These are phyloP conservation scores for Sporothrix curviconia DNA, from an alignment of 2,329 filamentous ascomycete species.

Conservation along the genomic window DNA sequence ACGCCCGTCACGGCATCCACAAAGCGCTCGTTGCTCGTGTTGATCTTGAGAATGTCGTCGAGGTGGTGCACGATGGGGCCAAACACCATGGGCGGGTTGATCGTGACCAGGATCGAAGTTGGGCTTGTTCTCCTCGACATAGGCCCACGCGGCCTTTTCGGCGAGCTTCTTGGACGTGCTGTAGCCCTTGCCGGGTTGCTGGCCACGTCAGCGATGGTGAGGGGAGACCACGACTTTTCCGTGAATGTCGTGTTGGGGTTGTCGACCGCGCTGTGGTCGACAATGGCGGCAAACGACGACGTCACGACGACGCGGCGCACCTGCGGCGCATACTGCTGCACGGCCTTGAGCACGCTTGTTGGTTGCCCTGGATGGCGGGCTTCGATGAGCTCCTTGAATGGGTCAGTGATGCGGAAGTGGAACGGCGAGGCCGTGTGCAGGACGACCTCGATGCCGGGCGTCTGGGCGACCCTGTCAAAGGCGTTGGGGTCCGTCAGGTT, in stretches of 20 bases:
- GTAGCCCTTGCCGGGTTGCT: constrained; percentile 36
- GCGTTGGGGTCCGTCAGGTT: constrained; percentile 69
- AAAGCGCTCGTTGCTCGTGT: constrained; percentile 30
- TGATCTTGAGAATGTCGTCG: constrained; percentile 34
- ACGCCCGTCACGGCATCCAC: constrained; percentile 42
- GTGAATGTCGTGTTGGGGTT: constrained; percentile 35
- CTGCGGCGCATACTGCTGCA: constrained; percentile 49
- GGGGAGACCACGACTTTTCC: constrained; percentile 45
- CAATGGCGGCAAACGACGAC: constrained; percentile 49
- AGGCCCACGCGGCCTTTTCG: constrained; percentile 48
- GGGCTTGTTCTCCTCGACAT: constrained; percentile 37
- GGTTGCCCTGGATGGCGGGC: constrained; percentile 52
- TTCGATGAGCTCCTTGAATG: constrained; percentile 49
- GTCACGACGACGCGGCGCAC: constrained; percentile 67
- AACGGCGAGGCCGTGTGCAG: constrained; percentile 57
- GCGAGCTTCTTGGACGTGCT: constrained; percentile 48
- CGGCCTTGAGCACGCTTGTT: constrained; percentile 64
- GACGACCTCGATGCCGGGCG: constrained; percentile 46
- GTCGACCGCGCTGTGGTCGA: constrained; percentile 32
- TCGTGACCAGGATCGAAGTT: constrained; percentile 45
- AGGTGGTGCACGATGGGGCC: constrained; percentile 47
- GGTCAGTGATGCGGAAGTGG: constrained; percentile 46
- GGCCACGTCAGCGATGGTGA: constrained; percentile 35
- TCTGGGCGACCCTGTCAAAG: constrained; percentile 58
- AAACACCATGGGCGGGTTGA: constrained; percentile 50